Evolutionary conservation across 1,284 basidiomycete genomes (phyloP).

Genomic region (Rhizoctonia solani): DNA sequence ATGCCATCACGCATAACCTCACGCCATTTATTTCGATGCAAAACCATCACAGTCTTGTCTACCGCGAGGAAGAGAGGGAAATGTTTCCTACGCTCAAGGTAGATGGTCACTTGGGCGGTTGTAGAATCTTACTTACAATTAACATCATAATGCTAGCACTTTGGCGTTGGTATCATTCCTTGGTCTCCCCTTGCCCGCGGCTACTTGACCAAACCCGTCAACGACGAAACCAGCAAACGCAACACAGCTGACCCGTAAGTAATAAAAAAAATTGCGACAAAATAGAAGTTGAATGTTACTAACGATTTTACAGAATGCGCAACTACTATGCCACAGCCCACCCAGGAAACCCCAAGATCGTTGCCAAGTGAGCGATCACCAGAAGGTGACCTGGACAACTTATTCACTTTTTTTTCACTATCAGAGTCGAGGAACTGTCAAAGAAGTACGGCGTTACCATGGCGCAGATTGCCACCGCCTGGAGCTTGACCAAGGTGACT

Average conservation of each 20-base stretch:
- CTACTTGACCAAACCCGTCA: conserved; percentile 16
- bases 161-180: conserved; percentile 44
- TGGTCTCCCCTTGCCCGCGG: conserved; percentile 42
- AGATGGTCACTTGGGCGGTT: not conserved
- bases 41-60: conserved; percentile 43
- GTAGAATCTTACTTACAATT: not conserved
- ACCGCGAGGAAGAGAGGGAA: conserved; percentile 45
- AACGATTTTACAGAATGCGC: conserved; percentile 5
- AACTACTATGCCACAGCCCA: not conserved
- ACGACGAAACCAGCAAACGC: not conserved
- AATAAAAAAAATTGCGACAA: no score
- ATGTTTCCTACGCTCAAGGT: conserved; percentile 42
- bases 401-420: not conserved
- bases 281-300: no score
- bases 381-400: not conserved
- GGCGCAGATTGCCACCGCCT: conserved; percentile 37
- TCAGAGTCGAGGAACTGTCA: conserved; percentile 34
- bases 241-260: not conserved
- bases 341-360: conserved; percentile 7
- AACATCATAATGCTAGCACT: conserved; percentile 17
- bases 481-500: conserved; percentile 35
- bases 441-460: conserved; percentile 32
- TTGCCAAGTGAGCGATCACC: not conserved
- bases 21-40: conserved; percentile 53
- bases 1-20: conserved; percentile 47